Base-by-base conservation (phyloP, 1,284 basidiomycete genomes). In the Moesziomyces aphidis region DNA sequence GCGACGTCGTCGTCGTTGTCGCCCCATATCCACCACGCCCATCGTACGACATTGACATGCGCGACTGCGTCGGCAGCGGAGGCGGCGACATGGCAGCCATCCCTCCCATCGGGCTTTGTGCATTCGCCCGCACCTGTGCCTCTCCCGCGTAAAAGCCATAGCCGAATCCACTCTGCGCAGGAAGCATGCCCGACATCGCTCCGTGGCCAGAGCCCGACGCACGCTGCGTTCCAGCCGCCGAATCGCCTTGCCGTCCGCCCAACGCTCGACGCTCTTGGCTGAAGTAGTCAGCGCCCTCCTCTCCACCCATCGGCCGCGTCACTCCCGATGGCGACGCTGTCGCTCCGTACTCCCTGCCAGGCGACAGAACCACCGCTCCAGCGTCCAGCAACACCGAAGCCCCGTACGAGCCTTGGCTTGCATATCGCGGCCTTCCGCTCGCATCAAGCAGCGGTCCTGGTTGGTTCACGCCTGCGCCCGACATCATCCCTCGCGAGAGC, bases 231-330 rank as follows among this genome's bases (percentile, higher is more conserved):
- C 31, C 31, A 31, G 9, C 45, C 54, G 23, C 36, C 54, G 22
- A 48, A 57, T n/a, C 65, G 65, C 17, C 59, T 68, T 46, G 31
- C 8, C 31, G 31, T 31, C 31, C 31, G 31, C 31, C 31, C 11
- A 31, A 8, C 9, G 8, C 2, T 31, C 31, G 31, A 31, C 55
- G 50, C 21, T 48, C 59, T 39, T 53, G 55, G 4, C 22, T 31
- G 22, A 68, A 68, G 43, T 68, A 68, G 43, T 68, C 65, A 6
- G 46, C 45, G 5, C 59, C 36, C 23, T 61, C 65, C 3, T 67
- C 64, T 26, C 24, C 24, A 8, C 45, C 50, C 26, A 42, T 46
- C 1, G 57, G 46, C 9, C 58, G 45, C 15, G 59, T 52, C 13
- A 61, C 50, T 1, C 65, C 59, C 9, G 64, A 67, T 6, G 64